Conservation (phyloP, 352 stramenopile genomes). For the Phytophthora capsici region DNA sequence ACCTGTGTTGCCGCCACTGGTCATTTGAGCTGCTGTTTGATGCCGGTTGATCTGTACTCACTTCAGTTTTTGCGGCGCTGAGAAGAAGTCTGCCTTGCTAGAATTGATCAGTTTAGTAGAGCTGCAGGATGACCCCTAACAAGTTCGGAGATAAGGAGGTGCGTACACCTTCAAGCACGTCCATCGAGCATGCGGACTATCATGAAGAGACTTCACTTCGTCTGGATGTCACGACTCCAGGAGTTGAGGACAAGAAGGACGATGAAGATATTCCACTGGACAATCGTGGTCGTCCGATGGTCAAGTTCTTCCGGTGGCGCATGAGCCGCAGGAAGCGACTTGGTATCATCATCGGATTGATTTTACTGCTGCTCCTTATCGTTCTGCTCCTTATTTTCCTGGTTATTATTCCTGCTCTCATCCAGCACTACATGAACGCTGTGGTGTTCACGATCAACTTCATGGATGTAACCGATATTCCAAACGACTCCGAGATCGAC, state of each 20-base stretch:
- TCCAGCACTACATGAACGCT: conserved; percentile 63
- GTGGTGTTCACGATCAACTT: conserved; percentile 66
- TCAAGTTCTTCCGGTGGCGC: conserved; percentile 57
- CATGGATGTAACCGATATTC: conserved; percentile 60
- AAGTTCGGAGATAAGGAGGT: conserved; percentile 37
- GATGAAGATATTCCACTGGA: conserved; percentile 20
- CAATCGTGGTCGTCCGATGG: conserved; percentile 29
- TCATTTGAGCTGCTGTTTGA: background rate
- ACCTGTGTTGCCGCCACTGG: conserved; percentile 2
- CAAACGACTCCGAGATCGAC: conserved; percentile 43
- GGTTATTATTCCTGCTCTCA: conserved; percentile 52
- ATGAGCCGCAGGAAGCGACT: conserved; percentile 53
- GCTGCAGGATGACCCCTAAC: conserved; percentile 16
- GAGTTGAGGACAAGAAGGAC: conserved; percentile 24
- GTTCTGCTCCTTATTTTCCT: conserved; percentile 65
- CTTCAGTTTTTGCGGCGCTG: conserved; percentile 13
- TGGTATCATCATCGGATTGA: conserved; percentile 35
- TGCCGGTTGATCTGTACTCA: conserved; percentile 12
- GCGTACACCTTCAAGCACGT: conserved; percentile 26
- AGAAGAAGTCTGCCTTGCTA: background rate
- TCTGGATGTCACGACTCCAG: conserved; percentile 24
- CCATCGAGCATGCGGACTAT: conserved; percentile 27
- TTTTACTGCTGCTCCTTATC: conserved; percentile 47
- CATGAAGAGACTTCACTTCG: conserved; percentile 20
- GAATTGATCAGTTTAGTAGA: background rate